phyloP scores from a whole-genome alignment of 306 rosid species.

The Vachellia collinsii region DNA sequence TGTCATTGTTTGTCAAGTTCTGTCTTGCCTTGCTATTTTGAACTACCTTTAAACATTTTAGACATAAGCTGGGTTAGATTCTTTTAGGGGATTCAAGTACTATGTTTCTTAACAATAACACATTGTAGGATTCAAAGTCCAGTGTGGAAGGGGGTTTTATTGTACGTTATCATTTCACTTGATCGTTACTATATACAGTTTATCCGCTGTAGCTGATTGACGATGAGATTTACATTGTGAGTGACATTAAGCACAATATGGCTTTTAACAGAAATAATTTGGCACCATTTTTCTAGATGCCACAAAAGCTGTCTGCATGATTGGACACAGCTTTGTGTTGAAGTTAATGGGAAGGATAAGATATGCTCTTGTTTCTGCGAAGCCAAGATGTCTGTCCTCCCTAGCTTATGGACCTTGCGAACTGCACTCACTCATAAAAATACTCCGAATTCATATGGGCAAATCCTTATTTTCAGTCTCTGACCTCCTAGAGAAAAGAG shows the following conservation, averaged over 20 bases:
- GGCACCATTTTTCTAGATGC: slow-evolving; percentile 9
- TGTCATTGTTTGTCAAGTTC: background rate
- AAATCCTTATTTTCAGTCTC: slow-evolving; percentile 29
- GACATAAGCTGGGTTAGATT: background rate
- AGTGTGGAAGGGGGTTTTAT: background rate
- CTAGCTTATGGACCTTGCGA: slow-evolving; percentile 1
- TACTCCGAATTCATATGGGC: background rate
- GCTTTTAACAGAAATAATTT: background rate
- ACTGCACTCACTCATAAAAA: slow-evolving; percentile 17
- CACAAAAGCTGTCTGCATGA: background rate
- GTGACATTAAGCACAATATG: background rate
- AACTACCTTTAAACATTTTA: background rate
- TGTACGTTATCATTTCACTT: background rate
- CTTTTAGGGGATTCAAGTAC: background rate
- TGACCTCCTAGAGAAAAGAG: slow-evolving; percentile 31
- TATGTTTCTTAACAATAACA: background rate
- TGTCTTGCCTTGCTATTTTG: background rate
- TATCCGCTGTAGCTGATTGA: background rate
- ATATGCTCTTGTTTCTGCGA: slow-evolving; percentile 10
- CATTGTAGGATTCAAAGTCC: background rate
- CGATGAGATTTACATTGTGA: background rate
- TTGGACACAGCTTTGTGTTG: slow-evolving; percentile 13
- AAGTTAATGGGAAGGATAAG: slow-evolving; percentile 8
- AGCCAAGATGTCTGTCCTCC: background rate
- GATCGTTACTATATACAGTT: background rate